These are phyloP conservation scores for Fraxinus xanthoxyloides DNA, from an alignment of 305 asterid species.

Conservation along the genomic window DNA sequence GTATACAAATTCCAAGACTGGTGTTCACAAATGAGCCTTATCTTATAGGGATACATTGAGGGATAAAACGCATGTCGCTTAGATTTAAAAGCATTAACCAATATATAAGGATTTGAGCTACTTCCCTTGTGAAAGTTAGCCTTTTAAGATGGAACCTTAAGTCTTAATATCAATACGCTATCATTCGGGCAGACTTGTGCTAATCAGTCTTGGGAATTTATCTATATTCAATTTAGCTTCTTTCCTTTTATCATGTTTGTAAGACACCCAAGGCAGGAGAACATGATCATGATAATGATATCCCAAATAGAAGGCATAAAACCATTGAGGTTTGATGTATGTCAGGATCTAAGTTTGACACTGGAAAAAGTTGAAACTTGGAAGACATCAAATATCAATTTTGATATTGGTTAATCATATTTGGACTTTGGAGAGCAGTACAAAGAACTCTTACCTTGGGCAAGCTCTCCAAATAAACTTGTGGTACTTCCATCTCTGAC, in stretches of 20 bases:
- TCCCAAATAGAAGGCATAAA: not conserved
- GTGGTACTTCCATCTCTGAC: slow-evolving; percentile 76
- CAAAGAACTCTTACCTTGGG: slow-evolving; percentile 59
- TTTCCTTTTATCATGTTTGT: not conserved
- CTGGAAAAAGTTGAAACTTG: not conserved
- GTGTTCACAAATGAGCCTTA: not conserved
- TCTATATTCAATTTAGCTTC: not conserved
- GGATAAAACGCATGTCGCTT: not conserved
- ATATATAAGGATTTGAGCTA: not conserved
- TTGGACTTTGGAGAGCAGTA: not conserved
- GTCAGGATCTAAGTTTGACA: not conserved
- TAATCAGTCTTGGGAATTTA: not conserved
- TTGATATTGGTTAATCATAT: not conserved
- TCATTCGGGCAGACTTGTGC: not conserved
- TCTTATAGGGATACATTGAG: not conserved
- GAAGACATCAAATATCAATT: not conserved
- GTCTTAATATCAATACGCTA: not conserved
- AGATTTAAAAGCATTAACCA: not conserved
- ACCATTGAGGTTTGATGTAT: not conserved
- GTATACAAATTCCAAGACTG: not conserved
- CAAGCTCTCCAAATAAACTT: slow-evolving; percentile 60
- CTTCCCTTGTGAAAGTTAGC: not conserved
- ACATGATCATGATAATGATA: not conserved
- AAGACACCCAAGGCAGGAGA: not conserved
- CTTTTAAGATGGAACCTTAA: not conserved